Evolutionary conservation across 768 basidiomycete species (phyloP), one percentile per base, ranked within the genome.

Genomic region (Amanita polypyramis): DNA sequence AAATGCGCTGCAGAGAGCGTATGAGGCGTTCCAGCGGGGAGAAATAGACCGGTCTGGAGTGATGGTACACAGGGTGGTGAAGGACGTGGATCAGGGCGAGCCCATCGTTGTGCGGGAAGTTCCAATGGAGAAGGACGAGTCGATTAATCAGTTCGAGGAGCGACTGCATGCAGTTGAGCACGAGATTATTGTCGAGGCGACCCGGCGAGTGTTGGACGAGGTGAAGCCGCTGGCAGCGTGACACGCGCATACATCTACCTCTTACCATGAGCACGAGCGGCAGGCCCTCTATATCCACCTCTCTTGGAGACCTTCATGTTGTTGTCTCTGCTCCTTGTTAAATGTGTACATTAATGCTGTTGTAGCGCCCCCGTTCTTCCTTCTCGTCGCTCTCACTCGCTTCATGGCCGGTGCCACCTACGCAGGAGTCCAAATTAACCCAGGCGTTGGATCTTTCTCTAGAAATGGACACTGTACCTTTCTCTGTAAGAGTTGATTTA

Each of bases 31-130:
- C 61, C 75, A 85, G 59, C 76, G 70, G 47, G 89, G 90, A 0
- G 85, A 94, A 60, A 82, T 94, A 40, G 68, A 70, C 27, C 71
- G 74, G 49, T 80, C 85, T 0, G 94, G 96, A 0, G 81, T 77
- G 1, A 98, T 97, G 95, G 82, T 97, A 0, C 96, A 99, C 64
- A 76, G 82, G 20, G 96, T 97, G 11, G 80, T 98, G 30, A 82
- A 80, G 54, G 88, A 94, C 58, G 93, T 99, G 23, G 96, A 99
- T 65, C 79, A 82, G 5, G 96, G 96, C 0, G 81, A 89, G 55
- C 92, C 95, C 0, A 55, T 99, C 33, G 62, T 98, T 21, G 85
- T 94, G 40, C 69, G 78, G 50, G 80, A 92, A 60, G 77, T 98
- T 1, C 75, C 76, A 54, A 80, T 94, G 45, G 64, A 67, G 53